Conservation (phyloP, 305 asterid species). For the Fraxinus nigra region DNA sequence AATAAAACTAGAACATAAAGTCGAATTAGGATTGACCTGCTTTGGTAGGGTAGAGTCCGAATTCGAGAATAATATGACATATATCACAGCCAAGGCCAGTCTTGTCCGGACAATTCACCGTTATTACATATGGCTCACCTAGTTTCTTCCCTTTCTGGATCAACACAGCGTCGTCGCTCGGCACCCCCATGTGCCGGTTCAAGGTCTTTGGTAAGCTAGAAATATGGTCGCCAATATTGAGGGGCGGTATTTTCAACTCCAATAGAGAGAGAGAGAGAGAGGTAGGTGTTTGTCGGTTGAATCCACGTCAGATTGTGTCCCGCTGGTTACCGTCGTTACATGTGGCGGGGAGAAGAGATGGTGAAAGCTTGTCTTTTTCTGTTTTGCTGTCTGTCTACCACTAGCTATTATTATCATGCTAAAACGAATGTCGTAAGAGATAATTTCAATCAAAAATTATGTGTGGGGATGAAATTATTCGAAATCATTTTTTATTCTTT, state of each 20-base stretch:
- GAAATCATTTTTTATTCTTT: not conserved
- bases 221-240: not conserved
- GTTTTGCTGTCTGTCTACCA: constrained; percentile 12
- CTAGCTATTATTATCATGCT: not conserved
- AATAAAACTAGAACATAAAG: not conserved
- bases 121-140: constrained; percentile 64
- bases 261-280: constrained; percentile 15
- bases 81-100: constrained; percentile 74
- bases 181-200: constrained; percentile 37
- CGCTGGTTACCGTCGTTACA: constrained; percentile 12
- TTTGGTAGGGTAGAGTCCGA: constrained; percentile 60
- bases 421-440: not conserved
- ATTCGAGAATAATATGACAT: constrained; percentile 65
- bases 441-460: not conserved
- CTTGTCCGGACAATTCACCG: constrained; percentile 75
- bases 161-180: constrained; percentile 56
- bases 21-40: constrained; percentile 48
- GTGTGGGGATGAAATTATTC: not conserved
- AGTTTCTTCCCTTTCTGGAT: constrained; percentile 60
- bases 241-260: not conserved
- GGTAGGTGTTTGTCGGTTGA: not conserved
- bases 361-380: not conserved
- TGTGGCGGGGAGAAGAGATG: constrained; percentile 25
- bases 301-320: not conserved
- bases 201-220: not conserved